phyloP scores from a whole-genome alignment of 805 yeast species.

The Kuraishia cidri region DNA sequence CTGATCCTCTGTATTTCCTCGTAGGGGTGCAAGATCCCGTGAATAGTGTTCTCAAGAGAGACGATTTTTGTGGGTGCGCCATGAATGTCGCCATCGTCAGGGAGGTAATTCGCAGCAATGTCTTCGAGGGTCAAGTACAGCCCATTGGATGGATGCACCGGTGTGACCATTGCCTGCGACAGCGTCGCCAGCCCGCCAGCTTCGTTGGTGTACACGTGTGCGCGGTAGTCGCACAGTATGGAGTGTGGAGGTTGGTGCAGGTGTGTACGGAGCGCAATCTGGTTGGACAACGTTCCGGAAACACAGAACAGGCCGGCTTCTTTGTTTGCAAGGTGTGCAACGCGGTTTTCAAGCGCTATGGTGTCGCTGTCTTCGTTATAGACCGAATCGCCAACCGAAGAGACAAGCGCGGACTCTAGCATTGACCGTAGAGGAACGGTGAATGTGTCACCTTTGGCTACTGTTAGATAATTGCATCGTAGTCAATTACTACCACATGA shows the following conservation, averaged over 20 bases:
- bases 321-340: conserved; percentile 67
- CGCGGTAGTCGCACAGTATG: conserved; percentile 77
- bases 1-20: conserved; percentile 70
- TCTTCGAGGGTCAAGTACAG: conserved; percentile 74
- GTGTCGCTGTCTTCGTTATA: conserved; percentile 78
- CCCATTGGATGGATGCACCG: conserved; percentile 75
- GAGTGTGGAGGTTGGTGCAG: conserved; percentile 78
- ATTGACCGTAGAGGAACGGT: conserved; percentile 77
- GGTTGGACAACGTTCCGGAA: conserved; percentile 88
- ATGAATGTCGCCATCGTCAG: conserved; percentile 79
- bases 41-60: conserved; percentile 82
- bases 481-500: not conserved
- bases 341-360: conserved; percentile 47
- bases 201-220: conserved; percentile 77
- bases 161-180: conserved; percentile 86
- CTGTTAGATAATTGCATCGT: not conserved
- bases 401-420: conserved; percentile 47
- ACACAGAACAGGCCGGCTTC: conserved; percentile 78
- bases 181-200: conserved; percentile 89
- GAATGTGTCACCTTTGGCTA: conserved; percentile 53
- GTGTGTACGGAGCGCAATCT: conserved; percentile 71
- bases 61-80: conserved; percentile 81
- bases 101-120: conserved; percentile 46
- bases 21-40: conserved; percentile 73
- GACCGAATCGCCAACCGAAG: conserved; percentile 82